Evolutionary conservation across 176 grass and related monocot genomes (phyloP).

Genomic region (Bothriochloa decipiens): DNA sequence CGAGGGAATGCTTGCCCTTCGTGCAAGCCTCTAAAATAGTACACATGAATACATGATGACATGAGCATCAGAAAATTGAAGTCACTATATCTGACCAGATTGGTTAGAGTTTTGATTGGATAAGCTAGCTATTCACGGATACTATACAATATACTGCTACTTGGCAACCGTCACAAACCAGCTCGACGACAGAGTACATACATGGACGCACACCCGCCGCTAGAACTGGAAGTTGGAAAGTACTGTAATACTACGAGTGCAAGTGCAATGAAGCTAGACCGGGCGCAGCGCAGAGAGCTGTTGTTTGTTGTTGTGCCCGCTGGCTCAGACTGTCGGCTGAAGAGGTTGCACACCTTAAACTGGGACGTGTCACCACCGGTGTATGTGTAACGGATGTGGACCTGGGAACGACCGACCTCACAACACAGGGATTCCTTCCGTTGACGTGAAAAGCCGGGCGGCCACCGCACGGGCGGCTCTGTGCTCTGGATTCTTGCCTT

Average conservation of each 20-base stretch:
- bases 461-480: no score
- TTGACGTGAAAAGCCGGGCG: slow-evolving; percentile 1
- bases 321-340: neutral
- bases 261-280: neutral
- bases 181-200: neutral
- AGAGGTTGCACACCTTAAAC: slow-evolving; percentile 1
- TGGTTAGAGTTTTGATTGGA: neutral
- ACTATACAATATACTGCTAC: neutral
- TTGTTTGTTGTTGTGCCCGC: no score
- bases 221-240: neutral
- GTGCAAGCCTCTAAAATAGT: slow-evolving; percentile 17
- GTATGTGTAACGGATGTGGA: neutral
- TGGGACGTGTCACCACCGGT: neutral
- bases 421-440: neutral
- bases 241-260: no score
- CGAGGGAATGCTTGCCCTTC: neutral
- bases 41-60: neutral
- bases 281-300: neutral
- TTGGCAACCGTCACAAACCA: slow-evolving; percentile 15
- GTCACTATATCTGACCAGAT: neutral
- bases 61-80: slow-evolving; percentile 22
- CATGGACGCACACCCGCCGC: neutral
- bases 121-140: neutral
- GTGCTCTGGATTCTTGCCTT: no score
- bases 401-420: slow-evolving; percentile 30